Percentiles rank a stretch among this genome's conserved stretches.
Evolutionary conservation across 1,284 basidiomycete genomes (phyloP).

Genomic region (Ceratobasidium sp.): DNA sequence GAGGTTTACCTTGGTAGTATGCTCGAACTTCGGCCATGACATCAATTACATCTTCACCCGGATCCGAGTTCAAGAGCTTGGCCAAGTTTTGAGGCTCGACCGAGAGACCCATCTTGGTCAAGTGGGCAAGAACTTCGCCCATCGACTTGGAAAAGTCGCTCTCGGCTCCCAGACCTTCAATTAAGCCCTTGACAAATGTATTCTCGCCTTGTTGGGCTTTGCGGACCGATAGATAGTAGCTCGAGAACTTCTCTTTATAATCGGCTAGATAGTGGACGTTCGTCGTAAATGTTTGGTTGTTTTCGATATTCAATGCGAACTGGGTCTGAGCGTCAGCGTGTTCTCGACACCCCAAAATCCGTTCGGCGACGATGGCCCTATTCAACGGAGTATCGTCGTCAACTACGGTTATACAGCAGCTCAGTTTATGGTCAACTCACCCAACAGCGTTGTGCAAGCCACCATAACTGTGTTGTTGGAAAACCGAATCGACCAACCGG

Average conservation of each 20-base stretch:
- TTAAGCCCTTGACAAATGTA: constrained; percentile 30
- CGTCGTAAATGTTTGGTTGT: constrained; percentile 41
- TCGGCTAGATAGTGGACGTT: constrained; percentile 53
- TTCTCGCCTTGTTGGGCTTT: constrained; percentile 10
- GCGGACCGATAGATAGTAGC: constrained; percentile 26
- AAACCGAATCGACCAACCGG: constrained; percentile 61
- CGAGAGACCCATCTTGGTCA: constrained; percentile 56
- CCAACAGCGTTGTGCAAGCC: constrained; percentile 63
- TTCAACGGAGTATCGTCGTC: not conserved
- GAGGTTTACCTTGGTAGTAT: constrained; percentile 59
- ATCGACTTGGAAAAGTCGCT: constrained; percentile 46
- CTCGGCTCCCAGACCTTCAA: not conserved
- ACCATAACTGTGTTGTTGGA: constrained; percentile 65
- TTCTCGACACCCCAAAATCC: constrained; percentile 30
- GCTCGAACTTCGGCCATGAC: constrained; percentile 64
- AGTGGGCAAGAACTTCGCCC: constrained; percentile 52
- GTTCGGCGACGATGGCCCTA: constrained; percentile 29
- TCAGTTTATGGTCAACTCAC: constrained; percentile 56
- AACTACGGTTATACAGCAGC: not conserved
- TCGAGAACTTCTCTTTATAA: constrained; percentile 53
- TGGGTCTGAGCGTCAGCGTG: constrained; percentile 30
- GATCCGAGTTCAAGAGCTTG: constrained; percentile 57
- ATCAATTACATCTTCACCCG: constrained; percentile 61
- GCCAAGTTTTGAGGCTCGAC: constrained; percentile 57
- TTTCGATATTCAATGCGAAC: constrained; percentile 23